Evolutionary conservation across 768 basidiomycete species (phyloP).

Genomic region (Kwoniella shandongensis): DNA sequence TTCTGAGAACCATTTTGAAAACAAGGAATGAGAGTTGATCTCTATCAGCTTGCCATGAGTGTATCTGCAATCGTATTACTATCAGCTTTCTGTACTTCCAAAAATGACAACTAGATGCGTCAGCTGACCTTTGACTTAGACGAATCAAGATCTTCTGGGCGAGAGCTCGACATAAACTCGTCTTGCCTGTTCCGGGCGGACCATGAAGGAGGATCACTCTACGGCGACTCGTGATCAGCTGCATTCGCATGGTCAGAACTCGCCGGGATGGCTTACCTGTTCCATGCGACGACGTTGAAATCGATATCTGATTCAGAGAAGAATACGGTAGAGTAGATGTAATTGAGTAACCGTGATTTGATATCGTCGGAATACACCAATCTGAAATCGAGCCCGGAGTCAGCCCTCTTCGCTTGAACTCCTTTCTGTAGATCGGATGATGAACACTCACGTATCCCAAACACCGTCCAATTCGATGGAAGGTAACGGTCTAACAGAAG

Average conservation of each 20-base stretch:
- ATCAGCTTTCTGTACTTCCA: not conserved
- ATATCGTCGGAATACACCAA: conserved; percentile 79
- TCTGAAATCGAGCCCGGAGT: no score
- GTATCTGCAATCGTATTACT: conserved; percentile 62
- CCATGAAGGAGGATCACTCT: conserved; percentile 87
- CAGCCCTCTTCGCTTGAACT: no score
- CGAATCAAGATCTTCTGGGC: conserved; percentile 94
- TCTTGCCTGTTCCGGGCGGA: conserved; percentile 97
- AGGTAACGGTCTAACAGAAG: conserved; percentile 85
- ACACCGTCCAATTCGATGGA: conserved; percentile 80
- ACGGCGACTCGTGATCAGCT: not conserved
- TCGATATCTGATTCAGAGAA: conserved; percentile 68
- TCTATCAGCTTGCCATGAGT: conserved; percentile 83
- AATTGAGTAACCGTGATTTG: conserved; percentile 84
- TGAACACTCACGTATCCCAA: conserved; percentile 62
- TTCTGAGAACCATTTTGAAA: conserved; percentile 99
- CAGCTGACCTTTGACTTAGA: conserved; percentile 70
- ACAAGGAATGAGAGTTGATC: conserved; percentile 96
- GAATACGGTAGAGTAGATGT: conserved; percentile 90
- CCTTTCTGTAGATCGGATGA: not conserved
- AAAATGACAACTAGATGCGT: not conserved
- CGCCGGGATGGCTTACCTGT: conserved; percentile 61
- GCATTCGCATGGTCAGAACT: no score
- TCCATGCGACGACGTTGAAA: conserved; percentile 87
- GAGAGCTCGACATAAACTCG: conserved; percentile 86